Conservation (phyloP, 148 eudicot genomes). For the Polygonum aviculare region DNA sequence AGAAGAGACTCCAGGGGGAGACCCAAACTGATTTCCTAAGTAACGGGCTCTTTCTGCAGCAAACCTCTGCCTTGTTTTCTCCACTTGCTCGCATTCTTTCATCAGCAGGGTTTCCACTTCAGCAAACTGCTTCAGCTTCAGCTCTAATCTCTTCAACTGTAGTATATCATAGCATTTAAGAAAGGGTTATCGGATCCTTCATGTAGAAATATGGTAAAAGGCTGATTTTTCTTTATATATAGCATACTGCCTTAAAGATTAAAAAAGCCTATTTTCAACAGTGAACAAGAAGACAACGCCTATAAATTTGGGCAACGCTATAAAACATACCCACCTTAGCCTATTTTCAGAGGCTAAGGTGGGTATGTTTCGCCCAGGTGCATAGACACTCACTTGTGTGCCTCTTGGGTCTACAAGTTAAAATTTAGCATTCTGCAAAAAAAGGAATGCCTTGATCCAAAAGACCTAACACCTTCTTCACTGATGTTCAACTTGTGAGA, state of each 20-base stretch:
- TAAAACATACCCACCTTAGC: too few relatives aligned
- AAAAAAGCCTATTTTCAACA: neutral
- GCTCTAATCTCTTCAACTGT: conserved; percentile 90
- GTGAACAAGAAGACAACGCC: too few relatives aligned
- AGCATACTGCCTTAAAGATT: neutral
- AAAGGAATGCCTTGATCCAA: too few relatives aligned
- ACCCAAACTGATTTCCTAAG: conserved; percentile 45
- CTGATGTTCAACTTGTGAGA: neutral
- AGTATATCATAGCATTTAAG: conserved; percentile 10
- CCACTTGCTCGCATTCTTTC: conserved; percentile 96
- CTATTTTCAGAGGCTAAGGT: too few relatives aligned
- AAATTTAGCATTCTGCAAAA: too few relatives aligned
- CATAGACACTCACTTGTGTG: too few relatives aligned
- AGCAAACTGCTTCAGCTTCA: conserved; percentile 95
- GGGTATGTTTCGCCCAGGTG: too few relatives aligned
- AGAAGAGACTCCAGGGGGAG: conserved; percentile 34
- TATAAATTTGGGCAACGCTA: too few relatives aligned
- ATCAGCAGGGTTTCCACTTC: conserved; percentile 83
- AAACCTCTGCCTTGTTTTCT: conserved; percentile 74
- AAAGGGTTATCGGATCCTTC: neutral
- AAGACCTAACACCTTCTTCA: too few relatives aligned
- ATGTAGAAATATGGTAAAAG: neutral
- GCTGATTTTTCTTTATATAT: neutral
- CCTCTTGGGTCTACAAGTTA: too few relatives aligned
- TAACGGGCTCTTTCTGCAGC: conserved; percentile 61